Base-by-base conservation (phyloP, 306 rosid species). In the Gillenia trifoliata region DNA sequence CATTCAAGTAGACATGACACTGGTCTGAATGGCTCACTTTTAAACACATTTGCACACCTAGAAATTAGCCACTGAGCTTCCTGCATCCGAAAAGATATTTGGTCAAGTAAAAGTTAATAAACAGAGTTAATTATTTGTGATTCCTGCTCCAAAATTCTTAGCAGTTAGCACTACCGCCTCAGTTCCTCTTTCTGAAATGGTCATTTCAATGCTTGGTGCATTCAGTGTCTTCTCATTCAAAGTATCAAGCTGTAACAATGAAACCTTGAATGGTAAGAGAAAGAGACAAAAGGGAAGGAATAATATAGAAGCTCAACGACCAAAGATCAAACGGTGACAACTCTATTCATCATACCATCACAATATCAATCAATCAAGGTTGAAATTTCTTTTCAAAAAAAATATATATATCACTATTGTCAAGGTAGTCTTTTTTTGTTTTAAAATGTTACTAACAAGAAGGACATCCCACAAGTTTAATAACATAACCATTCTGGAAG, bases 241-340 rank as follows among this genome's bases (percentile, higher is more conserved):
- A 61, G 79, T 85, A 79, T 93, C 98, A 71, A 93, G 83, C 98
- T 93, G 92, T 86, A 81, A 66, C 38, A 57, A 60, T 60, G 72
- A 60, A 70, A 52, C 74, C 28, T 68, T 61, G 73, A 22, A 22
- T 67, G 66, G 31, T 86, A 36, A 82, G 78, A 69, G 73, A 10
- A 78, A 86, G 36, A 82, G 77, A 68, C 71, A 9, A 78, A 59
- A 34, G 31, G 23, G 61, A 29, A 66, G 34, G 43, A 72, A 56
- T n/a, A 72, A 56, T n/a, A 26, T 11, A 57, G 64, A 75, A 13
- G 38, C 64, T 57, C 16, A 60, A 63, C 26, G 19, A 69, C 11
- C 5, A 56, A 38, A 34, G 74, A 56, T 23, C 63, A 56, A 55
- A 41, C 41, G 71, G 55, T 26, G 25, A 43, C 33, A 16, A 36